phyloP scores from a whole-genome alignment of 2,329 filamentous ascomycete genomes.

The Alternaria arborescens region DNA sequence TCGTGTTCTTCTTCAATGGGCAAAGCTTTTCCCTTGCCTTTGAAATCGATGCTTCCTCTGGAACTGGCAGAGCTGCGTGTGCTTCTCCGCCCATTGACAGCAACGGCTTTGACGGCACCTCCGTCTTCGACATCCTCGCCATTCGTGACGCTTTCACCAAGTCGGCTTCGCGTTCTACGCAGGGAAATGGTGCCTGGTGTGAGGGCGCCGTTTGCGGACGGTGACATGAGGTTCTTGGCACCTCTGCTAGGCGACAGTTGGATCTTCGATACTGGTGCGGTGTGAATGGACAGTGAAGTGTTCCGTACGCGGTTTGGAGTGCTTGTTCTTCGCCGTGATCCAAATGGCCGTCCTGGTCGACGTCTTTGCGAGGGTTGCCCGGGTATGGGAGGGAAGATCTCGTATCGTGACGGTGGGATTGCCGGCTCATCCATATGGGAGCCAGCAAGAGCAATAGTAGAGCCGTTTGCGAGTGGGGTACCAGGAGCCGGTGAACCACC shows the following conservation, averaged over 20 bases:
- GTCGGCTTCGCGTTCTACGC: conserved; percentile 54
- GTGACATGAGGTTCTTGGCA: conserved; percentile 38
- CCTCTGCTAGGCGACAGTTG: conserved; percentile 42
- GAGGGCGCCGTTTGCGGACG: conserved; percentile 41
- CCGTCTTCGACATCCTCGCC: conserved; percentile 45
- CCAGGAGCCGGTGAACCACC: conserved; percentile 42
- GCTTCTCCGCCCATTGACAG: conserved; percentile 38
- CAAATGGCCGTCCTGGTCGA: conserved; percentile 50
- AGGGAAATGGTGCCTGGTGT: conserved; percentile 43
- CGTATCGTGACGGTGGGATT: conserved; percentile 76
- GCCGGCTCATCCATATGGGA: conserved; percentile 47
- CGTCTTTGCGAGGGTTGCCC: conserved; percentile 53
- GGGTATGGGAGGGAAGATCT: conserved; percentile 76
- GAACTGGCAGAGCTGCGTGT: conserved; percentile 44
- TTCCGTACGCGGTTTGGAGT: conserved; percentile 45
- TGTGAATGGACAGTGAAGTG: conserved; percentile 37
- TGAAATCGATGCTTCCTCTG: conserved; percentile 35
- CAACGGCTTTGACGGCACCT: conserved; percentile 39
- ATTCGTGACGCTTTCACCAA: conserved; percentile 53
- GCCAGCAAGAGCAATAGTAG: conserved; percentile 38
- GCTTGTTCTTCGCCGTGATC: conserved; percentile 47
- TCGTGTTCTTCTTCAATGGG: conserved; percentile 42
- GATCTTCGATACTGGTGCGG: conserved; percentile 43
- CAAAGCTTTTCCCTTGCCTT: conserved; percentile 39
- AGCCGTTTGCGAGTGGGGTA: conserved; percentile 46